phyloP scores from a whole-genome alignment of 345 rosid genomes.

The Syzygium aromaticum region DNA sequence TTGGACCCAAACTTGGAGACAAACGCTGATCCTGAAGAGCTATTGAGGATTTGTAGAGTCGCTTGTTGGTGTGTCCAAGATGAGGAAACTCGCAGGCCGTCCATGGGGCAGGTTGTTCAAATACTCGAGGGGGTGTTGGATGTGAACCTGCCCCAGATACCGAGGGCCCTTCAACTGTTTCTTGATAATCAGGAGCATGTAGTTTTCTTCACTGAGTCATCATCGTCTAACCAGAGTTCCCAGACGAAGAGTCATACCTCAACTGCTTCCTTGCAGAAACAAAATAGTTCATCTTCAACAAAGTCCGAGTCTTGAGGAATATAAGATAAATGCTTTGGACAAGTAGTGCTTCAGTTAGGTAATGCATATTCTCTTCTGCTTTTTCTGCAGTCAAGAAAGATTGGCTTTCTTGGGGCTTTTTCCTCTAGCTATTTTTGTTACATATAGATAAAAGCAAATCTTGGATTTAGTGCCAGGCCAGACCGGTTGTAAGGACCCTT shows the following conservation, averaged over 20 bases:
- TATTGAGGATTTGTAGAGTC: conserved; percentile 45
- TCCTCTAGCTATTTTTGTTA: background rate
- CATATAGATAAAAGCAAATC: background rate
- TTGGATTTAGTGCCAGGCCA: background rate
- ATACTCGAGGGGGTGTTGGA: conserved; percentile 67
- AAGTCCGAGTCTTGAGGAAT: background rate
- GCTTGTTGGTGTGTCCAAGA: conserved; percentile 93
- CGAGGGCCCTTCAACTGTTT: conserved; percentile 46
- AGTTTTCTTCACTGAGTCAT: conserved; percentile 38
- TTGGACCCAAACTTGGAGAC: conserved; percentile 42
- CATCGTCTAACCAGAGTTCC: conserved; percentile 29
- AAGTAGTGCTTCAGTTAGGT: background rate
- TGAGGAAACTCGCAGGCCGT: conserved; percentile 56
- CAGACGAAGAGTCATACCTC: conserved; percentile 17
- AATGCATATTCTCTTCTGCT: conserved; percentile 34
- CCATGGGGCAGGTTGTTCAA: conserved; percentile 91
- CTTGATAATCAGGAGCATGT: conserved; percentile 22
- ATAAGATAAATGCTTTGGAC: background rate
- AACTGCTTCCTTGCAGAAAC: conserved; percentile 12
- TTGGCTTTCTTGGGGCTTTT: background rate
- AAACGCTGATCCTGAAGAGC: conserved; percentile 46
- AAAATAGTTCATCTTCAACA: background rate
- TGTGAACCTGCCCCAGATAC: conserved; percentile 49
- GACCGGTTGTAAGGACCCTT: background rate
- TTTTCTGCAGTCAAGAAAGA: conserved; percentile 2